Base-by-base conservation (phyloP, 495 filamentous ascomycete species). In the Letharia columbiana region DNA sequence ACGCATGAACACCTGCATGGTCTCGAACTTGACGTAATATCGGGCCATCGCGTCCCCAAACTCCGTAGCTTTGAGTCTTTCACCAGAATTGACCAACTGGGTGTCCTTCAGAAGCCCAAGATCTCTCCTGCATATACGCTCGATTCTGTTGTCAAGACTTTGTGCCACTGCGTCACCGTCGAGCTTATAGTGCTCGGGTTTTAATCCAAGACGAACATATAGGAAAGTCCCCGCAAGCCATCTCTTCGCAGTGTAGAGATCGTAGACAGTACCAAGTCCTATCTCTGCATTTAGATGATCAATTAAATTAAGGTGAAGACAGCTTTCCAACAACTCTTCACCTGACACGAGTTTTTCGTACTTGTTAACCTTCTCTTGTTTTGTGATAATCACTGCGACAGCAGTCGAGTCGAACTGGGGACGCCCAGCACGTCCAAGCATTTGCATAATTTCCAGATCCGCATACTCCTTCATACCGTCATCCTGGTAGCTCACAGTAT, bases 281-380 rank as follows among this genome's bases (percentile, higher is more conserved):
- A 97, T 91, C 71, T 98, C 94, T 0, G 93, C 93, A 74, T 98
- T 98, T 56, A 98, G 75, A 74, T 97, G 93, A 64, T 96, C 92
- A 47, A 96, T 89, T 3, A 98, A 78, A 69, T 96, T 91, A 45
- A 86, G 80, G 76, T 98, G 93, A 20, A 98, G 80, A 40, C 84
- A 86, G 74, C 94, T 98, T 72, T 98, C 94, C 2, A 98, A 77
- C 20, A 86, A 81, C 70, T 96, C 89, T 35, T 89, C 82, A 0
- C 93, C 94, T 2, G 89, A 87, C 8, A 93, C 84, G 79, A 98
- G 87, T 69, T 79, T 87, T 70, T 97, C 86, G 72, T 97, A 98
- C 44, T 86, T 83, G 31, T 77, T 62, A 8, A 85, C 86, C 40
- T 90, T 90, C 28, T 87, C 79, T 13, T 77, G 78, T 35, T 85